A percentile compares a stretch with the other conserved stretches of the same genome.
phyloP scores from a whole-genome alignment of 2,329 filamentous ascomycete species.

The Venturia oleaginea region DNA sequence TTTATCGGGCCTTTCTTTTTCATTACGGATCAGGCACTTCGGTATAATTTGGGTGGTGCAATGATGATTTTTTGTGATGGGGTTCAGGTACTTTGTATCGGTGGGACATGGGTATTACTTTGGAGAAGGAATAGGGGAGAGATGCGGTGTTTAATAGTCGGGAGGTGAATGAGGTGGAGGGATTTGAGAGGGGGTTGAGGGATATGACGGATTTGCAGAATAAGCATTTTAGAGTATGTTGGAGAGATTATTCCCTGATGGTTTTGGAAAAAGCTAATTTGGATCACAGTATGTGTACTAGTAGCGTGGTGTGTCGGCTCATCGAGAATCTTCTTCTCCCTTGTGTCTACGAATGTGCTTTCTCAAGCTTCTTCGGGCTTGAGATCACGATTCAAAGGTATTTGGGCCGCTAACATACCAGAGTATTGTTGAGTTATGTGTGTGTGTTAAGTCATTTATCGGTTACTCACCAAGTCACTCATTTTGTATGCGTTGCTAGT shows the following conservation, averaged over 20 bases:
- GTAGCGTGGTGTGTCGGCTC: not conserved
- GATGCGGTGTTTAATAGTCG: constrained; percentile 36
- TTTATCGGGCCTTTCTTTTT: constrained; percentile 36
- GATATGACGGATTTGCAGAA: constrained; percentile 63
- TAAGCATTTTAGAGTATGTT: constrained; percentile 45
- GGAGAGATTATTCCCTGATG: not conserved
- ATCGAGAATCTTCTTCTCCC: not conserved
- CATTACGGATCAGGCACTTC: constrained; percentile 25
- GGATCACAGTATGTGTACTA: not conserved
- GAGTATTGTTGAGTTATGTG: too few relatives aligned
- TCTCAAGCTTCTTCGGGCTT: too few relatives aligned
- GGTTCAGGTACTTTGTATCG: constrained; percentile 19
- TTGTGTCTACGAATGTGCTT: too few relatives aligned
- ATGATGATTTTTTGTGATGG: constrained; percentile 17
- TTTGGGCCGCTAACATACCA: too few relatives aligned
- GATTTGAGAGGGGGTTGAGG: constrained; percentile 39
- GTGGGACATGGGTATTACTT: constrained; percentile 22
- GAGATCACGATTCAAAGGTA: too few relatives aligned
- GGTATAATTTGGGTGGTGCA: constrained; percentile 27
- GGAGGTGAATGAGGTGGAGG: constrained; percentile 47
- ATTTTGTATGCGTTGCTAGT: too few relatives aligned
- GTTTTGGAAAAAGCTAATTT: not conserved
- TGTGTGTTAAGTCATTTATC: too few relatives aligned
- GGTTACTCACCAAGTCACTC: too few relatives aligned
- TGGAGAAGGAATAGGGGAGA: constrained; percentile 21